Evolutionary conservation across 768 basidiomycete species (phyloP).

Genomic region (Sporobolomyces roseus): DNA sequence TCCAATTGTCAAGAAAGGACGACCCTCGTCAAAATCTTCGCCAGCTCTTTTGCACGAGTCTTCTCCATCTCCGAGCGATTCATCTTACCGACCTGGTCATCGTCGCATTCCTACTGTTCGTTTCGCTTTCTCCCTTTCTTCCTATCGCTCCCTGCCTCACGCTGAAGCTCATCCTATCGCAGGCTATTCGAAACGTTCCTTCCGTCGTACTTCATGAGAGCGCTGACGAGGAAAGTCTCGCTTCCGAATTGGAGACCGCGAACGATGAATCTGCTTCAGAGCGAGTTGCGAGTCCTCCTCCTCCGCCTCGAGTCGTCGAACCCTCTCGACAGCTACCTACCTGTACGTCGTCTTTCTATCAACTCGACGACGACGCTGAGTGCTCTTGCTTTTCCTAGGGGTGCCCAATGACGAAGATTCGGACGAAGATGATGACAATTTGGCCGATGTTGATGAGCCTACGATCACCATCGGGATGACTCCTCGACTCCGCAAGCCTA

Average conservation of each 20-base stretch:
- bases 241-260: slow-evolving; percentile 2
- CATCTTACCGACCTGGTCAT: slow-evolving; percentile 22
- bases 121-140: neutral
- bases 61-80: neutral
- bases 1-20: too few species aligned
- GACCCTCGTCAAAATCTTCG: too few species aligned
- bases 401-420: neutral
- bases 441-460: slow-evolving; percentile 34
- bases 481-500: slow-evolving; percentile 1
- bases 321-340: slow-evolving; percentile 23
- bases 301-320: slow-evolving; percentile 27
- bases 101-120: slow-evolving; percentile 34
- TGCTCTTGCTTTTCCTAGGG: slow-evolving; percentile 1
- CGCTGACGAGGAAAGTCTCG: slow-evolving; percentile 23
- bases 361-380: neutral
- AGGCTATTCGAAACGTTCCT: slow-evolving; percentile 35
- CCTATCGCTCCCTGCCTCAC: neutral
- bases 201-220: slow-evolving; percentile 31
- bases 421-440: slow-evolving; percentile 2
- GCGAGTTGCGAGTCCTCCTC: slow-evolving; percentile 32
- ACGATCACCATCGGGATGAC: slow-evolving; percentile 28
- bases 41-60: too few species aligned
- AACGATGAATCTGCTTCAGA: neutral
- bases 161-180: neutral
- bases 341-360: neutral